These are phyloP conservation scores for Asterophora lycoperdoides DNA, from an alignment of 768 basidiomycete genomes.

Conservation along the genomic window DNA sequence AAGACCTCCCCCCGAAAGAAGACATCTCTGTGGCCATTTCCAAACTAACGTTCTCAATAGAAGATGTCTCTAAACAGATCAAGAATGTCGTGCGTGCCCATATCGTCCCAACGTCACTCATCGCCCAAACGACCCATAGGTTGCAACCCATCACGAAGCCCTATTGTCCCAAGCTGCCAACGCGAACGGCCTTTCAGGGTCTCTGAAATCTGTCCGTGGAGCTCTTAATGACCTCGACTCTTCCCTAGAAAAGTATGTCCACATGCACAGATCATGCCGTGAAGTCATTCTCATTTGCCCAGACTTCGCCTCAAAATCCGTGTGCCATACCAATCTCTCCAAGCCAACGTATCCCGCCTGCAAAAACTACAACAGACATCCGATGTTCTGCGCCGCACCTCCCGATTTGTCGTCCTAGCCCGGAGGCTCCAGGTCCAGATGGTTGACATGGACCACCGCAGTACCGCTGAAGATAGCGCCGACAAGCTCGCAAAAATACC, in stretches of 20 bases:
- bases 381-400: slow-evolving; percentile 78
- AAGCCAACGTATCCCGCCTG: slow-evolving; percentile 65
- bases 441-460: slow-evolving; percentile 52
- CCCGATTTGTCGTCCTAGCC: slow-evolving; percentile 80
- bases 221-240: slow-evolving; percentile 72
- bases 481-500: slow-evolving; percentile 12
- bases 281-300: slow-evolving; percentile 17
- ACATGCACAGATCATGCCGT: slow-evolving; percentile 13
- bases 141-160: slow-evolving; percentile 78
- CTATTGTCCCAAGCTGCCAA: slow-evolving; percentile 79
- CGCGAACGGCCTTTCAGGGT: slow-evolving; percentile 65
- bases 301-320: slow-evolving; percentile 87
- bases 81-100: slow-evolving; percentile 63
- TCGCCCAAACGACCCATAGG: slow-evolving; percentile 38
- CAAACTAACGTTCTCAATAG: slow-evolving; percentile 82
- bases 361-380: slow-evolving; percentile 79
- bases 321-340: slow-evolving; percentile 73
- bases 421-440: slow-evolving; percentile 85
- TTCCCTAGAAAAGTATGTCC: slow-evolving; percentile 70
- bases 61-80: slow-evolving; percentile 90
- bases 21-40: slow-evolving; percentile 89
- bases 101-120: neutral
- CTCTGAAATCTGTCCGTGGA: slow-evolving; percentile 59
- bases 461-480: slow-evolving; percentile 12
- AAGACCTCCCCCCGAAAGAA: slow-evolving; percentile 64